A percentile compares a stretch with the other conserved stretches of the same genome.
These are phyloP conservation scores for Coleophoma crateriformis DNA, from an alignment of 2,329 filamentous ascomycete species.

Conservation along the genomic window DNA sequence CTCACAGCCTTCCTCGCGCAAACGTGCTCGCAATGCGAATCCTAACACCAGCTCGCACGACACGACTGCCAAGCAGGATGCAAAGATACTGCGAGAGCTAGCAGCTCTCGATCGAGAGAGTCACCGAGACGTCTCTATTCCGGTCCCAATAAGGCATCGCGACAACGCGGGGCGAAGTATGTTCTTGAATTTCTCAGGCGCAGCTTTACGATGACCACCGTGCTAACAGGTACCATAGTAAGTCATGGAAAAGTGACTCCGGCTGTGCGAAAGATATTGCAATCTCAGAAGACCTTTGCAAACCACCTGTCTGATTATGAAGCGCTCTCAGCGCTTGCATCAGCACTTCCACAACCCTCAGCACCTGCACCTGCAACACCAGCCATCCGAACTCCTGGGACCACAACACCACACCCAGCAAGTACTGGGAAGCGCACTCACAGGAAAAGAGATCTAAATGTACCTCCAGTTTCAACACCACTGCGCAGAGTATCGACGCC, in stretches of 20 bases:
- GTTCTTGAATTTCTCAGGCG: not conserved
- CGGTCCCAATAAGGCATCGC: constrained; percentile 53
- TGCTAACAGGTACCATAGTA: constrained; percentile 8
- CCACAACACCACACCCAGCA: constrained; percentile 13
- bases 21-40: constrained; percentile 56
- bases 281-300: constrained; percentile 76
- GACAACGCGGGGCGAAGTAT: constrained; percentile 35
- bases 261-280: constrained; percentile 70
- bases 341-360: constrained; percentile 31
- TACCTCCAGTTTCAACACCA: constrained; percentile 7
- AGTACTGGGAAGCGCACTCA: constrained; percentile 20
- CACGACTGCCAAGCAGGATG: constrained; percentile 74
- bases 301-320: constrained; percentile 79
- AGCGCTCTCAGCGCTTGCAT: constrained; percentile 45
- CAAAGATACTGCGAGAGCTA: constrained; percentile 75
- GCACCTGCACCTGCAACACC: constrained; percentile 13
- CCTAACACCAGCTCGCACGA: constrained; percentile 53
- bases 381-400: constrained; percentile 11
- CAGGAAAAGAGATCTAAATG: constrained; percentile 21
- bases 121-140: constrained; percentile 65
- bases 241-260: constrained; percentile 25
- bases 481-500: constrained; percentile 13
- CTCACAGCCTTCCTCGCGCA: constrained; percentile 52
- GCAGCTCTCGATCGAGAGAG: constrained; percentile 80
- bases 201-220: not conserved